Evolutionary conservation across 1,139 yeast genomes (phyloP).

Genomic region (Groenewaldozyma auringiensis): DNA sequence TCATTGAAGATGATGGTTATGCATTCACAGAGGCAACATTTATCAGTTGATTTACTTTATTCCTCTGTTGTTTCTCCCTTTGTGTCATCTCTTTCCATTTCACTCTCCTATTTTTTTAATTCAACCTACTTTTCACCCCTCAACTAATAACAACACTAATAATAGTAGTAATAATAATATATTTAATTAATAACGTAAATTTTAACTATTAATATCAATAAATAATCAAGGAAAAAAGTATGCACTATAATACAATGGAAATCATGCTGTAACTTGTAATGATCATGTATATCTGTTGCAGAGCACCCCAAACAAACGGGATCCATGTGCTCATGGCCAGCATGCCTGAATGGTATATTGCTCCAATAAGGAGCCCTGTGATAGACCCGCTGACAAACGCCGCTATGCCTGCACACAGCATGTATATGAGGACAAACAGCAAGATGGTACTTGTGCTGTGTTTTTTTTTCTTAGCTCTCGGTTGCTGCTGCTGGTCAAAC

Average conservation of each 20-base stretch:
- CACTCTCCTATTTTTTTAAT: no score
- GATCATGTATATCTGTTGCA: slow-evolving; percentile 58
- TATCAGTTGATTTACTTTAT: slow-evolving; percentile 16
- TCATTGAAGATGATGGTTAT: slow-evolving; percentile 50
- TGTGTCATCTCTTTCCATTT: not conserved
- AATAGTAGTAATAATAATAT: no score
- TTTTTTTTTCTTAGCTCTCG: no score
- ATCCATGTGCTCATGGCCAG: slow-evolving; percentile 90
- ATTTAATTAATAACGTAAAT: slow-evolving; percentile 19
- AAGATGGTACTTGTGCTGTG: slow-evolving; percentile 16
- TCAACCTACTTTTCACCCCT: no score
- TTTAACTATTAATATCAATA: slow-evolving; percentile 20
- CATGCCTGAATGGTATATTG: slow-evolving; percentile 61
- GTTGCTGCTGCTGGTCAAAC: not conserved
- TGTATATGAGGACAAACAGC: slow-evolving; percentile 35
- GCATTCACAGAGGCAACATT: slow-evolving; percentile 83
- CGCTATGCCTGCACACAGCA: slow-evolving; percentile 47
- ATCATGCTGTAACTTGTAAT: slow-evolving; percentile 55
- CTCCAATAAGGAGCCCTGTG: slow-evolving; percentile 58
- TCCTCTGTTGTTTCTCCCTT: not conserved
- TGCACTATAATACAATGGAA: slow-evolving; percentile 34
- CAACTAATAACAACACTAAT: no score
- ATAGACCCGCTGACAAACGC: slow-evolving; percentile 68
- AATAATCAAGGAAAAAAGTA: not conserved
- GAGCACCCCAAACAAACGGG: slow-evolving; percentile 73